Evolutionary conservation across 108 stramenopile species (phyloP), one percentile per base, ranked within the genome.

Genomic region (Nitzschia putrida): DNA sequence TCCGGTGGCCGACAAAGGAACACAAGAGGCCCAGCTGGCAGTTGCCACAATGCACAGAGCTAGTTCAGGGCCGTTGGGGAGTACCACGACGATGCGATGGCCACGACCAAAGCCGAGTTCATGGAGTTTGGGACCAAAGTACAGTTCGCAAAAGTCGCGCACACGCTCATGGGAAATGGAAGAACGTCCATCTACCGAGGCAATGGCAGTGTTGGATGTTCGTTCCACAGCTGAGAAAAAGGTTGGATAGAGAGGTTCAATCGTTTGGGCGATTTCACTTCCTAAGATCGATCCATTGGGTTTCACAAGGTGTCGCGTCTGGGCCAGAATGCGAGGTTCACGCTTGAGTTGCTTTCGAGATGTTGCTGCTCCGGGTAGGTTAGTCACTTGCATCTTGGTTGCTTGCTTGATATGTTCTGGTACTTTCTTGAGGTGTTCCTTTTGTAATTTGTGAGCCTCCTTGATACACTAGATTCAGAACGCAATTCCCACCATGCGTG

Each of bases 1-100:
- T 8, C 79, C 78, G 34, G 64, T 67, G 22, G 84, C 80, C 25
- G 53, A 66, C 29, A 85, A 67, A 0, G 84, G 84, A 0, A 85
- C 75, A 39, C 81, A 82, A 0, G 66, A 65, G 11, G 81, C 80
- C 78, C 79, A 85, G 1, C 78, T 65, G 8, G 58, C 53, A 7
- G 64, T 47, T 2, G 61, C 76, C 34, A 82, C 21, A 47, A 85
- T 72, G 6, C 76, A 66, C 38, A 85, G 47, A 16, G 84, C 84
- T 23, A 85, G 26, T 66, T 77, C 79, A 10, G 81, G 81, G 43
- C 84, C 84, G 77, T 85, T 85, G 40, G 84, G 84, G 24, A 85
- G 45, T 4, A 82, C 76, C 40, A 85, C 24, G 12, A 81, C 84
- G 3, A 85, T 66, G 8, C 81, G 78, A 50, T 80, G 26, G 0